Conservation (phyloP, 106 monocot genomes). For the Cymbidium sinense region DNA sequence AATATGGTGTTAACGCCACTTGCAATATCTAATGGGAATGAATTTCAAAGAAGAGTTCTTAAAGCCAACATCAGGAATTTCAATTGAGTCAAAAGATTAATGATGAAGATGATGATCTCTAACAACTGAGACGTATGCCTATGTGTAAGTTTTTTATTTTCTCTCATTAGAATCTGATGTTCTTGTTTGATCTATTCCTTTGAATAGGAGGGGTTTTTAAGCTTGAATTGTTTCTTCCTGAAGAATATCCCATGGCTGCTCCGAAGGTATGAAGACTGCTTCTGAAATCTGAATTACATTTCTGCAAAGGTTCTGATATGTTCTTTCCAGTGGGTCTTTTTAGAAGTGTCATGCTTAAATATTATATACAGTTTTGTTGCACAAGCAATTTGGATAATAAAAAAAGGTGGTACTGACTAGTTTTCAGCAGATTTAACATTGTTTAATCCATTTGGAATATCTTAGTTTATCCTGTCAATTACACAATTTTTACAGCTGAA, state of each 20-base stretch:
- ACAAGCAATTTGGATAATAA: not conserved
- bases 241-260: slow-evolving; percentile 97
- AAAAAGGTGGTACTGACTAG: not conserved
- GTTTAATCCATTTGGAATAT: not conserved
- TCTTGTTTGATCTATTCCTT: slow-evolving; percentile 5
- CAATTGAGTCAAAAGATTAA: not conserved
- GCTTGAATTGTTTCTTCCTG: slow-evolving; percentile 89
- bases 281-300: not conserved
- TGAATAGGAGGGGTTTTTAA: slow-evolving; percentile 83
- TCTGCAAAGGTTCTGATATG: not conserved
- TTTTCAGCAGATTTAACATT: not conserved
- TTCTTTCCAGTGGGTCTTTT: not conserved
- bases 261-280: slow-evolving; percentile 56
- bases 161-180: not conserved
- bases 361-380: not conserved
- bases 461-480: not conserved
- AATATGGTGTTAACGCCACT: not conserved
- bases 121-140: not conserved
- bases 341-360: not conserved
- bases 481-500: not conserved
- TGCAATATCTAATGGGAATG: not conserved
- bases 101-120: not conserved
- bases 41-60: not conserved
- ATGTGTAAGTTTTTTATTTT: not conserved
- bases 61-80: not conserved